Evolutionary conservation across 2,329 filamentous ascomycete species (phyloP), one percentile per base, ranked within the genome.

Genomic region (Tolypocladium tundrense): DNA sequence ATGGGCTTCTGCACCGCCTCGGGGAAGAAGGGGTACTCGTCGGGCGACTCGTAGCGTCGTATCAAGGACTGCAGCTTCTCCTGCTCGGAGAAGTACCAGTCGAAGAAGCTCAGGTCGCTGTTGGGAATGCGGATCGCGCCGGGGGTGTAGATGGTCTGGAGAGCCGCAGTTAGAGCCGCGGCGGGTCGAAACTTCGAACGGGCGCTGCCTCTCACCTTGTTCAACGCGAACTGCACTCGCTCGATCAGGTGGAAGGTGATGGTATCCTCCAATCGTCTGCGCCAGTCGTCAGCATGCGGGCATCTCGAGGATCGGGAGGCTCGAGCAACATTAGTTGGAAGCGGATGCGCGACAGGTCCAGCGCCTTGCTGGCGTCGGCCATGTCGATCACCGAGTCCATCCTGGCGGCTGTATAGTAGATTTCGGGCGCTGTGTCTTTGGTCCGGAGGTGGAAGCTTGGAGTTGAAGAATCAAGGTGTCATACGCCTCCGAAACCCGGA

Each of bases 191-290:
- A 55, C 24, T 8, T 54, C 19, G 63, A 21, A 13, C 8, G 19
- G 16, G 19, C 48, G 31, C 48, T 9, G 21, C 19, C 10, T 52
- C 48, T 61, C 62, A 73, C 72, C 69, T 70, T 79, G 77, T 97
- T 97, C 63, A 95, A 82, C 4, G 93, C 91, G 73, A 97, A 99
- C 73, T 99, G 94, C n/a, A 93, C 93, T 45, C 94, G 88, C 76
- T 99, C 94, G 69, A 97, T 97, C 43, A 99, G 80, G 74, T 96
- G 89, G 75, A 96, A 97, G 64, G 90, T 96, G 69, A 99, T 97
- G 61, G 93, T 97, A 70, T 99, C 94, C 77, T 99, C 94, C 21
- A 97, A 82, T 24, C 94, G 94, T 69, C 94, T 99, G 68, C 48
- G 27, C 5, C 41, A 41, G 41, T 35, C 21, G 50, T 57, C 33